Percentiles rank a stretch among this genome's conserved stretches.
Evolutionary conservation across 2,329 filamentous ascomycete species (phyloP).

Genomic region (Aspergillus quadricinctus): DNA sequence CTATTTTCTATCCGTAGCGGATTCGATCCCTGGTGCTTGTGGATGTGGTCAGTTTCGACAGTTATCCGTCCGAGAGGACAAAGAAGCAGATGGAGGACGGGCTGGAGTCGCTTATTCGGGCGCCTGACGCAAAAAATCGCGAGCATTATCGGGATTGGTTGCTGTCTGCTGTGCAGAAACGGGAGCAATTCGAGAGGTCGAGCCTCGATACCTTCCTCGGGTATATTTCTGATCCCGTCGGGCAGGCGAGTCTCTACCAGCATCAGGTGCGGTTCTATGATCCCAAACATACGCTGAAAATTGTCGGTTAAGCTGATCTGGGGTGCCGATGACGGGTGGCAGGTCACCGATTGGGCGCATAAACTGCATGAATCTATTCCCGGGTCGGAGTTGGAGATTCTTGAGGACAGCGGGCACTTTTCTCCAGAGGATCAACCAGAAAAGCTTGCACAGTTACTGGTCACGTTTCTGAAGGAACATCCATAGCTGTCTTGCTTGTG

Average conservation of each 20-base stretch:
- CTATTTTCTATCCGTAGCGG: slow-evolving; percentile 17
- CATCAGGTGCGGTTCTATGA: slow-evolving; percentile 33
- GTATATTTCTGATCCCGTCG: slow-evolving; percentile 32
- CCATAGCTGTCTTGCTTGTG: too few relatives aligned
- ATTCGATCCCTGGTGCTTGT: slow-evolving; percentile 26
- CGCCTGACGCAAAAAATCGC: slow-evolving; percentile 14
- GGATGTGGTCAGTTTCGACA: slow-evolving; percentile 31
- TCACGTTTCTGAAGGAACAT: background rate
- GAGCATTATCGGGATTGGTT: slow-evolving; percentile 21
- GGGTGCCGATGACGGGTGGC: slow-evolving; percentile 31
- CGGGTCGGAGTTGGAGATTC: slow-evolving; percentile 21
- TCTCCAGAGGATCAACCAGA: slow-evolving; percentile 28
- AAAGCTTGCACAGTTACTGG: slow-evolving; percentile 1
- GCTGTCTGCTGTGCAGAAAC: slow-evolving; percentile 8
- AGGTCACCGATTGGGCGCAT: slow-evolving; percentile 28
- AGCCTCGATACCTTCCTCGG: slow-evolving; percentile 23
- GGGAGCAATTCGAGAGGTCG: slow-evolving; percentile 11
- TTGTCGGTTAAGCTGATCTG: slow-evolving; percentile 27
- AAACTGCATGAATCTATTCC: slow-evolving; percentile 28
- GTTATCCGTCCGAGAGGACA: slow-evolving; percentile 31
- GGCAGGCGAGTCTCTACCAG: slow-evolving; percentile 30
- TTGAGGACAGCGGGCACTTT: slow-evolving; percentile 29
- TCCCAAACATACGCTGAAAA: slow-evolving; percentile 31
- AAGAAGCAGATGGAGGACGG: slow-evolving; percentile 28
- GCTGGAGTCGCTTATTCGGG: slow-evolving; percentile 24